Conservation (phyloP, 2,329 filamentous ascomycete species). For the Aspergillus alliaceus region DNA sequence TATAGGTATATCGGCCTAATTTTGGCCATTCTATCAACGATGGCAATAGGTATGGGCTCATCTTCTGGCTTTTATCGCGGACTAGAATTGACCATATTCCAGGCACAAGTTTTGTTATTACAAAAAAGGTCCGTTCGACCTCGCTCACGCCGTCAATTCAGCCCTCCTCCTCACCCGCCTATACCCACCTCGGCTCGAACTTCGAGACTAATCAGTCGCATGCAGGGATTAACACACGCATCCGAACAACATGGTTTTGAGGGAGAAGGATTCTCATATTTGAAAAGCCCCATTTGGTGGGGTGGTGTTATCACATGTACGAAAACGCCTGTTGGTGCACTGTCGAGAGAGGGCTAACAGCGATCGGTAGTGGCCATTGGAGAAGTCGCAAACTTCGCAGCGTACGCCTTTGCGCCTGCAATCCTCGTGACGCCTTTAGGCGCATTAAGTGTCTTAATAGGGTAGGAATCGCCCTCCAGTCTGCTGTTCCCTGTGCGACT, state of each 20-base stretch:
- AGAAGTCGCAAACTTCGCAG: slow-evolving; percentile 95
- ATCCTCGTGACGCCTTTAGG: slow-evolving; percentile 95
- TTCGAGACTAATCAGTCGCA: slow-evolving; percentile 20
- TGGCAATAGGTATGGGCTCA: slow-evolving; percentile 44
- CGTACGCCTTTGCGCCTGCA: slow-evolving; percentile 97
- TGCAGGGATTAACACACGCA: slow-evolving; percentile 81
- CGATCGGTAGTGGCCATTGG: slow-evolving; percentile 73
- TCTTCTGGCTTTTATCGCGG: background rate
- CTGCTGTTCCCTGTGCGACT: slow-evolving; percentile 4
- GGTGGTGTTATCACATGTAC: slow-evolving; percentile 83
- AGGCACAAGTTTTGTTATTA: slow-evolving; percentile 98
- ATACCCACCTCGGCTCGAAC: slow-evolving; percentile 5
- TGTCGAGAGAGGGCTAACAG: slow-evolving; percentile 21
- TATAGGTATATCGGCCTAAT: slow-evolving; percentile 48
- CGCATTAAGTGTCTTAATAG: slow-evolving; percentile 90
- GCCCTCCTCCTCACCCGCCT: slow-evolving; percentile 7
- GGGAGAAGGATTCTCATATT: slow-evolving; percentile 91
- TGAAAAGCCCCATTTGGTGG: slow-evolving; percentile 97
- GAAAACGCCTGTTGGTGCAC: slow-evolving; percentile 31
- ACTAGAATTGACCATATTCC: slow-evolving; percentile 14
- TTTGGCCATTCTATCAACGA: slow-evolving; percentile 49
- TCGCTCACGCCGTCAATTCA: slow-evolving; percentile 3
- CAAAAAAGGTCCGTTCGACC: slow-evolving; percentile 75
- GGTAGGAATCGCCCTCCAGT: slow-evolving; percentile 41
- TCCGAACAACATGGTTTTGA: slow-evolving; percentile 92